Conservation (phyloP, 345 rosid genomes). For the Salix dunnii region DNA sequence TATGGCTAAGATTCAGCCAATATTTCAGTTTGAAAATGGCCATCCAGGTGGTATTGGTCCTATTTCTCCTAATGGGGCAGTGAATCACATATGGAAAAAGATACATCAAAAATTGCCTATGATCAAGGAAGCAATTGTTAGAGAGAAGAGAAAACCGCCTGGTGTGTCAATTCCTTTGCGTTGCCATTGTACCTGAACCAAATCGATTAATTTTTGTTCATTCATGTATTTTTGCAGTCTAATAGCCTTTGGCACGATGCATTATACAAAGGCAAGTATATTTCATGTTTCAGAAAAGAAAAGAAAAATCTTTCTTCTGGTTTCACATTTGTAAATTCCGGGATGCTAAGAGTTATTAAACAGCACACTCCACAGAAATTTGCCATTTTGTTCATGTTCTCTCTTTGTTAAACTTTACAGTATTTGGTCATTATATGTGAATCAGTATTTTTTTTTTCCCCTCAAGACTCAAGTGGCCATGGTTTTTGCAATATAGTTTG, state of each 20-base stretch:
- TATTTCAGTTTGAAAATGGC: constrained; percentile 67
- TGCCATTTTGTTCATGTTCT: background rate
- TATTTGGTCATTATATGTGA: background rate
- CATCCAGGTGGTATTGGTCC: constrained; percentile 66
- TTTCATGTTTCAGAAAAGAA: background rate
- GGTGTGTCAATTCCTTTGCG: constrained; percentile 67
- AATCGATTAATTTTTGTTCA: background rate
- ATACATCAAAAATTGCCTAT: constrained; percentile 67
- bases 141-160: constrained; percentile 67
- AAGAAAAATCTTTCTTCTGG: background rate
- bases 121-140: constrained; percentile 65
- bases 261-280: background rate
- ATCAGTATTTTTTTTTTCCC: background rate
- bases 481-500: no score
- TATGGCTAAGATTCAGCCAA: constrained; percentile 56
- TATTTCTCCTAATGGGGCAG: constrained; percentile 67
- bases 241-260: background rate
- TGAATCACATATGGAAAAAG: constrained; percentile 84
- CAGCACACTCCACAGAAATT: background rate
- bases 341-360: background rate
- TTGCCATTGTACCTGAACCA: constrained; percentile 70
- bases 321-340: background rate
- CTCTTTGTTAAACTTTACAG: background rate
- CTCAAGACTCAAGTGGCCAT: background rate
- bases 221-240: background rate